Evolutionary conservation across 495 filamentous ascomycete genomes (phyloP).

Genomic region (Staphylotrichum tortipilum): DNA sequence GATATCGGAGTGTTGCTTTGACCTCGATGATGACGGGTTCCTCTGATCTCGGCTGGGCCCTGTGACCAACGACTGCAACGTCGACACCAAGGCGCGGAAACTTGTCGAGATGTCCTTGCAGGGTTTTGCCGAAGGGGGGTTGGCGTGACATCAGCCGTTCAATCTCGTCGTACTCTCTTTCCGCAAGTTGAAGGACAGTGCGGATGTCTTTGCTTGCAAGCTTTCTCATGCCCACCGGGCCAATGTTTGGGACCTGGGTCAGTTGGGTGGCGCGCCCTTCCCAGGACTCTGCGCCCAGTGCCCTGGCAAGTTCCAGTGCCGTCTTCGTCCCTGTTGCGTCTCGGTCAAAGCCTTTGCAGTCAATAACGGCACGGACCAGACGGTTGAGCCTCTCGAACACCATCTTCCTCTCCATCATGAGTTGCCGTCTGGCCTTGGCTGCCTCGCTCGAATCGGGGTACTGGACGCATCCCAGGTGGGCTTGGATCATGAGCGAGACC

Average conservation of each 20-base stretch:
- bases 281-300: conserved; percentile 74
- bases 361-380: conserved; percentile 74
- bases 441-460: conserved; percentile 55
- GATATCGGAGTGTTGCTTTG: conserved; percentile 60
- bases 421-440: conserved; percentile 51
- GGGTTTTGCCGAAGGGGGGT: conserved; percentile 69
- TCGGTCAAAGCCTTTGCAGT: conserved; percentile 61
- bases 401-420: conserved; percentile 57
- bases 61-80: conserved; percentile 23
- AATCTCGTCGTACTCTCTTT: conserved; percentile 59
- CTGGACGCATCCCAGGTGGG: conserved; percentile 67
- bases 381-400: conserved; percentile 70
- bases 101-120: conserved; percentile 52
- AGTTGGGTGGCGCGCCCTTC: conserved; percentile 77
- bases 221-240: conserved; percentile 67
- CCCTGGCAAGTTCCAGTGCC: conserved; percentile 70
- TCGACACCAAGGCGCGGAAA: conserved; percentile 68
- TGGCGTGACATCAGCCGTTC: conserved; percentile 71
- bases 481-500: conserved; percentile 77
- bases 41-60: conserved; percentile 10
- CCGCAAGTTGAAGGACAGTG: conserved; percentile 62
- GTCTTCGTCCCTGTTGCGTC: conserved; percentile 61
- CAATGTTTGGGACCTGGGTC: conserved; percentile 79
- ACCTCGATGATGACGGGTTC: conserved; percentile 48
- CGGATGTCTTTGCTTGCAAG: conserved; percentile 62